A percentile compares a stretch with the other conserved stretches of the same genome.
Conservation (phyloP, 768 basidiomycete species). For the Trichaptum fuscoviolaceum region DNA sequence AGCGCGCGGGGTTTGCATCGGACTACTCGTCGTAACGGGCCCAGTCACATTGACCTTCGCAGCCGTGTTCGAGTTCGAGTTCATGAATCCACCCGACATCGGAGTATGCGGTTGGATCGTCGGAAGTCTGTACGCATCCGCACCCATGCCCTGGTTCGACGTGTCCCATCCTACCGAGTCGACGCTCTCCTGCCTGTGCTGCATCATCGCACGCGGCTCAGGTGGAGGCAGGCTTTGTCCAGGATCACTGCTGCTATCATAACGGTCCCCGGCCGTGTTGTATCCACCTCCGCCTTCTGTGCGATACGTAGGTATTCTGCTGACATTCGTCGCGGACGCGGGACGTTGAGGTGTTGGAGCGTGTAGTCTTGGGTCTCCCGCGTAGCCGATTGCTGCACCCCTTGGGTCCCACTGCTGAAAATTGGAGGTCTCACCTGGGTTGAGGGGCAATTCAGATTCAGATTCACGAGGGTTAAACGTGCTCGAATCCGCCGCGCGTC, state of each 20-base stretch:
- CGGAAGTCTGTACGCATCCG: slow-evolving; percentile 2
- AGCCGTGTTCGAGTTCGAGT: background rate
- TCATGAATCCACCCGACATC: slow-evolving; percentile 1
- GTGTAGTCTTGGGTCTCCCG: slow-evolving; percentile 38
- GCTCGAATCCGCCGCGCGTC: slow-evolving; percentile 16
- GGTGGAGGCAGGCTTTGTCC: slow-evolving; percentile 2
- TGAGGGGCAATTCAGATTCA: slow-evolving; percentile 39
- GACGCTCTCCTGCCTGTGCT: slow-evolving; percentile 22
- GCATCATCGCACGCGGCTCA: background rate
- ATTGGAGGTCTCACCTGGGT: slow-evolving; percentile 23
- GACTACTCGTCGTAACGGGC: background rate
- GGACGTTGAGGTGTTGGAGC: slow-evolving; percentile 41
- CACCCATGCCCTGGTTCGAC: slow-evolving; percentile 13
- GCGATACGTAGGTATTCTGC: slow-evolving; percentile 3
- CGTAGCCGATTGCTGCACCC: slow-evolving; percentile 46
- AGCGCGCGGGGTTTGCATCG: background rate
- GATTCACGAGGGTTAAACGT: slow-evolving; percentile 33
- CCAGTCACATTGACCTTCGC: background rate
- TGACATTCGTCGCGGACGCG: slow-evolving; percentile 14
- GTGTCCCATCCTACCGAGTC: slow-evolving; percentile 28
- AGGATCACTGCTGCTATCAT: slow-evolving; percentile 4
- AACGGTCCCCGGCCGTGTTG: slow-evolving; percentile 11
- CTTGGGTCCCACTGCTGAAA: slow-evolving; percentile 49
- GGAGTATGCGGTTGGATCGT: background rate
- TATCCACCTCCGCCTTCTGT: slow-evolving; percentile 7